Conservation (phyloP, 768 basidiomycete species). For the Suillus bovinus region DNA sequence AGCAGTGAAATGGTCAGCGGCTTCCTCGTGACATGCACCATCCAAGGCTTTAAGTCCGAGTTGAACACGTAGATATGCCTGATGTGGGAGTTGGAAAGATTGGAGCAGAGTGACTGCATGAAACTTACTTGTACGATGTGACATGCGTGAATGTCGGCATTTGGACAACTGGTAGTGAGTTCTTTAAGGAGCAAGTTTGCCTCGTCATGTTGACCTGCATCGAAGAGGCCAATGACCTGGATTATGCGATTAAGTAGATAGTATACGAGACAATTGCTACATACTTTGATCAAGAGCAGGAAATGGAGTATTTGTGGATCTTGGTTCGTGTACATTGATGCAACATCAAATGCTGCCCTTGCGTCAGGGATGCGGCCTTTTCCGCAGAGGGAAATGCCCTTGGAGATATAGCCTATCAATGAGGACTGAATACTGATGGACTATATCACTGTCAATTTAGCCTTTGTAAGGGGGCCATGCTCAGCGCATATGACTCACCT, state of each 20-base stretch:
- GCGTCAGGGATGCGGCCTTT: not conserved
- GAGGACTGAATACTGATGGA: not conserved
- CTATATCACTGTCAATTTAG: not conserved
- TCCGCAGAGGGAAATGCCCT: not conserved
- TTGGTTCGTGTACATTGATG: not conserved
- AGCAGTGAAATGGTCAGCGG: not conserved
- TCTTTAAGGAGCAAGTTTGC: not conserved
- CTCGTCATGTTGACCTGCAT: not conserved
- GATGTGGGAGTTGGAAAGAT: not conserved
- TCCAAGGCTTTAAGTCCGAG: not conserved
- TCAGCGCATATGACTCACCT: not conserved
- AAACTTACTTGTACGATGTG: not conserved
- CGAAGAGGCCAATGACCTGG: not conserved
- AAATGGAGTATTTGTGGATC: not conserved
- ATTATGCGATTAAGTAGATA: not conserved
- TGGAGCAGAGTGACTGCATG: not conserved
- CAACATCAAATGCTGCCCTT: not conserved
- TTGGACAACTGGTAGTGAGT: not conserved
- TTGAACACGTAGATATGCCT: not conserved
- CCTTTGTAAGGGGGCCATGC: not conserved
- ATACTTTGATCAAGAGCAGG: not conserved
- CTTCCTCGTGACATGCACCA: not conserved
- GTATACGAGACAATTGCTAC: not conserved
- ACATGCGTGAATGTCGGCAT: not conserved
- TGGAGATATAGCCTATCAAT: not conserved